These are phyloP conservation scores for Calonectria montana DNA, from an alignment of 2,329 filamentous ascomycete genomes.

Conservation along the genomic window DNA sequence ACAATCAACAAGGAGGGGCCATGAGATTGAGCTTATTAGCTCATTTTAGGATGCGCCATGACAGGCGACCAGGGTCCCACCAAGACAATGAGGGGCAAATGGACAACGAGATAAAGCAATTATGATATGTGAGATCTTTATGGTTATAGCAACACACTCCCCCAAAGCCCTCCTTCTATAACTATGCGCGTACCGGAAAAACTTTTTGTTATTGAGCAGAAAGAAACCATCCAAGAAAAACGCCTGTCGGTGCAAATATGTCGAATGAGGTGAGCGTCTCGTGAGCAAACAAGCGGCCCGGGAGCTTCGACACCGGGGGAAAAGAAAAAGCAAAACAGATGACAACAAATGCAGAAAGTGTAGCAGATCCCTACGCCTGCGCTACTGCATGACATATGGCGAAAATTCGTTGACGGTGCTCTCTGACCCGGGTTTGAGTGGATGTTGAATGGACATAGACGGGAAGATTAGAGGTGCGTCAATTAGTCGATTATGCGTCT, in stretches of 20 bases:
- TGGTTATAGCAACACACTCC: constrained; percentile 41
- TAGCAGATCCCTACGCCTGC: constrained; percentile 30
- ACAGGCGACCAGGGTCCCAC: not conserved
- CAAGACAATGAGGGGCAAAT: constrained; percentile 8
- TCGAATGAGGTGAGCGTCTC: constrained; percentile 31
- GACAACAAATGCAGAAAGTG: constrained; percentile 30
- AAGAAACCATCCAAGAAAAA: constrained; percentile 38
- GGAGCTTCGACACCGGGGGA: constrained; percentile 27
- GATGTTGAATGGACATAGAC: constrained; percentile 28
- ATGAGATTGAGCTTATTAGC: not conserved
- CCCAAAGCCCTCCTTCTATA: constrained; percentile 40
- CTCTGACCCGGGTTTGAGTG: constrained; percentile 27
- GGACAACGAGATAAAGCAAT: constrained; percentile 17
- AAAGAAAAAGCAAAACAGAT: constrained; percentile 23
- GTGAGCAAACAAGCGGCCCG: constrained; percentile 12
- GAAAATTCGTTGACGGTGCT: constrained; percentile 28
- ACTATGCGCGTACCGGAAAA: constrained; percentile 33
- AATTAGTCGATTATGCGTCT: constrained; percentile 42
- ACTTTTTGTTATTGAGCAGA: constrained; percentile 42
- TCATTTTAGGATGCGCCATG: constrained; percentile 2
- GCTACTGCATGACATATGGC: constrained; percentile 21
- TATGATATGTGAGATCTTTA: constrained; percentile 40
- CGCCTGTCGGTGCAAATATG: constrained; percentile 41
- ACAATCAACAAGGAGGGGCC: not conserved
- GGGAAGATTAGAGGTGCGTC: constrained; percentile 12